Percentiles rank a stretch among this genome's conserved stretches.
Evolutionary conservation across 2,329 filamentous ascomycete genomes (phyloP).

Genomic region (Dendrostoma leiphaemia): DNA sequence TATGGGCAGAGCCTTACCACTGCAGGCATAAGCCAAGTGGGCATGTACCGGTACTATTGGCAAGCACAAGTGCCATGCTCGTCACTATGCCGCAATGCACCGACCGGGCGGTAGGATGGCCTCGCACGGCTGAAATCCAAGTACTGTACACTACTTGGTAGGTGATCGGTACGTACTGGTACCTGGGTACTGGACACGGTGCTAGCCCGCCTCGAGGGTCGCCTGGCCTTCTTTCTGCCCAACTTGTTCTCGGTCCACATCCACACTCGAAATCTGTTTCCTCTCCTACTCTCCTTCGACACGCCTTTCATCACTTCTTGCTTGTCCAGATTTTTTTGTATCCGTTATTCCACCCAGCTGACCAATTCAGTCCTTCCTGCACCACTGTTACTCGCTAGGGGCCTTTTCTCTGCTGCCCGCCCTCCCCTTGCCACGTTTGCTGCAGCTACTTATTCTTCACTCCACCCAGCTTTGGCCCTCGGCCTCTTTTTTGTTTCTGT

Average conservation of each 20-base stretch:
- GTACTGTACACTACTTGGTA: too few species aligned
- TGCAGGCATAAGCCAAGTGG: slow-evolving; percentile 10
- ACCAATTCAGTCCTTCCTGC: slow-evolving; percentile 16
- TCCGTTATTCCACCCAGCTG: slow-evolving; percentile 15
- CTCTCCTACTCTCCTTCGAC: slow-evolving; percentile 1
- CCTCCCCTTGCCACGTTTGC: neutral
- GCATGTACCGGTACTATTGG: slow-evolving; percentile 13
- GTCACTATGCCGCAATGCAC: too few species aligned
- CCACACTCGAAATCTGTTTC: too few species aligned
- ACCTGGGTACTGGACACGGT: too few species aligned
- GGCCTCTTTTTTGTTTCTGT: too few species aligned
- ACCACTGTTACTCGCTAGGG: slow-evolving; percentile 1
- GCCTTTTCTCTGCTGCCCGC: neutral
- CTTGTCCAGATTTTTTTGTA: too few species aligned
- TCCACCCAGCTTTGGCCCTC: neutral
- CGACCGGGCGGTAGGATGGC: neutral
- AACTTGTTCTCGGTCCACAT: neutral
- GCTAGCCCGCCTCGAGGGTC: too few species aligned
- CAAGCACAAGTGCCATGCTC: neutral
- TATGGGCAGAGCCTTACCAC: slow-evolving; percentile 7
- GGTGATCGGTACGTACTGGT: too few species aligned
- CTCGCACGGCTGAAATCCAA: too few species aligned
- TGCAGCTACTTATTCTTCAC: neutral
- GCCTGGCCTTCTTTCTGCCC: slow-evolving; percentile 5
- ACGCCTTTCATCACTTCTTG: neutral